Evolutionary conservation across 1,284 basidiomycete species (phyloP), one percentile per base, ranked within the genome.

Genomic region (Cryptococcus sp.): DNA sequence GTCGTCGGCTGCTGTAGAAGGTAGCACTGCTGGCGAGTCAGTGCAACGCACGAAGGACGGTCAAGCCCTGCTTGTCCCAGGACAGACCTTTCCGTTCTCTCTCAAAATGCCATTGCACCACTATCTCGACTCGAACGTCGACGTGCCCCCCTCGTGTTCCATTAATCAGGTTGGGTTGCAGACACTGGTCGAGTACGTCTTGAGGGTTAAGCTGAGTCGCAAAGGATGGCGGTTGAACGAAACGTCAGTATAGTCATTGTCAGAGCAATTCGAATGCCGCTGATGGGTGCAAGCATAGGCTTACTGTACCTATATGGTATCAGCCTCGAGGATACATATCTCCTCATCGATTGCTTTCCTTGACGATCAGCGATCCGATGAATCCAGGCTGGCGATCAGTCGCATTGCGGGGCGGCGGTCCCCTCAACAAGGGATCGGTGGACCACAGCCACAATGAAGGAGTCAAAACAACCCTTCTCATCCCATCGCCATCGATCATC

Each of bases 341-440:
- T 7, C 72, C 72, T 10, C 61, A 68, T 3, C 68, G 72, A 3
- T 47, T 74, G 2, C 53, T 69, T 1, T 53, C 61, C 3, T 47
- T 74, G 47, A 69, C 71, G 0, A 59, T 54, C 17, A 65, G 68
- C 42, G 72, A 74, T 48, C 57, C 66, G 5, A 53, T 71, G 16
- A 72, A 72, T 47, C 72, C 72, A 13, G 72, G 72, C 13, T 74
- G 72, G 72, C 57, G 69, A 11, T 68, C 66, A 3, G 67, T 74
- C 54, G 27, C 45, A 25, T 58, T 74, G 10, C 57, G 67, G 25
- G 72, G 72, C 7, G 72, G 72, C 13, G 61, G 62, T 22, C 62
- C 66, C 1, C 51, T 50, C 40, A 16, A 46, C 27, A 60, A 54
- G 35, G 42, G 44, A 19, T n/a, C 52, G 27, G 22, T 46, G 13